Conservation (phyloP, 1,284 basidiomycete species). For the Meira miltonrushii region DNA sequence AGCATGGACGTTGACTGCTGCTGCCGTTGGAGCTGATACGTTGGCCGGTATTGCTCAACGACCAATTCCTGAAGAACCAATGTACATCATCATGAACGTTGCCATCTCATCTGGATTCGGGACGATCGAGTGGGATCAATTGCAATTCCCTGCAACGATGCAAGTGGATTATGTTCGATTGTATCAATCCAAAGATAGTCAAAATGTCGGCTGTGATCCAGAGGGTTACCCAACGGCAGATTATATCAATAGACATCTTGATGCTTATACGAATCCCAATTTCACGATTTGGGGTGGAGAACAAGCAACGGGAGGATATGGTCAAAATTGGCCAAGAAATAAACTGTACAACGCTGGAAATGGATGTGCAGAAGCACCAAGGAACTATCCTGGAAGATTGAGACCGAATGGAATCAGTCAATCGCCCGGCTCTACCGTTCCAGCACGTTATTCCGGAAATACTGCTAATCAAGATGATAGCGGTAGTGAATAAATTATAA, state of each 20-base stretch:
- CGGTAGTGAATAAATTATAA: too few species aligned
- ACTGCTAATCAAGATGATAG: too few species aligned
- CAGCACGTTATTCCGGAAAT: too few species aligned
- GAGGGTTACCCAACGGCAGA: conserved; percentile 30
- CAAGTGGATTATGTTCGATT: conserved; percentile 28
- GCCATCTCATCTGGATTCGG: conserved; percentile 37
- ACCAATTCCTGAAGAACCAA: conserved; percentile 62
- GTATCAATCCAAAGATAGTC: conserved; percentile 38
- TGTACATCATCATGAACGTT: conserved; percentile 48
- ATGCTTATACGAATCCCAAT: conserved; percentile 45
- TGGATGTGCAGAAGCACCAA: conserved; percentile 5
- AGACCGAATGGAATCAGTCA: neutral
- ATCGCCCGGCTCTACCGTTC: too few species aligned
- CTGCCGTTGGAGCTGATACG: conserved; percentile 67
- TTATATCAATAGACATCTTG: conserved; percentile 45
- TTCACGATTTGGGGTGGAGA: conserved; percentile 43
- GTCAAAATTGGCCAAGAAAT: conserved; percentile 3
- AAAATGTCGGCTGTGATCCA: conserved; percentile 53
- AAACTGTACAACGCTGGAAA: neutral
- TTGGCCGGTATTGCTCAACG: conserved; percentile 65
- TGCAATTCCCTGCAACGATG: conserved; percentile 30
- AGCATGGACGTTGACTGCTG: conserved; percentile 59
- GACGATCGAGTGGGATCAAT: conserved; percentile 21
- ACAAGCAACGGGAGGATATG: neutral
- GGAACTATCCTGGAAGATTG: neutral